Evolutionary conservation across 208 protist species (phyloP), one percentile per base, ranked within the genome.

Genomic region (Crithidia sp.): DNA sequence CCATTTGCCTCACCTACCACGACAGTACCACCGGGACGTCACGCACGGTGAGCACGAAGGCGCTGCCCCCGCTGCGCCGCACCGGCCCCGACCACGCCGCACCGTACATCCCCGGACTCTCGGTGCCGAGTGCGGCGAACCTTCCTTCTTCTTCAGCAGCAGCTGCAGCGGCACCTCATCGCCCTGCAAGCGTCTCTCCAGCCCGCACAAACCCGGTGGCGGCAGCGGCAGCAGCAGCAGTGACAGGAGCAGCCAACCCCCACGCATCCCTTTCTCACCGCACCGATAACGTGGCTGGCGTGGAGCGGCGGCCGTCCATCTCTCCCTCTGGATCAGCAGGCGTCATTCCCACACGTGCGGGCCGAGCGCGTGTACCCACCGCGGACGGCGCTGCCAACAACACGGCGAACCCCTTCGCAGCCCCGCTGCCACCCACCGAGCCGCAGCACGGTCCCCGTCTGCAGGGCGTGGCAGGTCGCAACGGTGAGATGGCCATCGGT

Each of bases 401-500:
- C 60, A n/a, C 61, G 28, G 4, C 57, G 0, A 60, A 65, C 12
- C 67, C 56, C 3, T 84, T 90, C 36, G 71, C 79, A 5, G 84
- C 83, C 8, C 84, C 86, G 36, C 71, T 91, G 36, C 86, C 86
- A 3, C 77, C 85, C 8, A 74, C 75, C 10, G 84, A 87, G 65
- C 83, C 86, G 50, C 66, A 60, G 45, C 72, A 84, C 57, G 88
- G 79, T 19, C 82, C 87, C 9, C 78, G 79, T 12, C 55, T 92
- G 50, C 74, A 85, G 62, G 87, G 87, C 39, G 77, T 85, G 55
- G 76, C 88, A 14, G 88, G 83, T 37, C 83, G 79, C 12, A 65
- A 75, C 43, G 90, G 89, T 17, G 87, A 93, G 70, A 84, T 89
- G 70, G 79, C 82, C 50, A 93, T 94, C 57, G 92, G 92, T 37